Evolutionary conservation across 2,329 filamentous ascomycete genomes (phyloP).

Genomic region (Stromatinia cepivora): DNA sequence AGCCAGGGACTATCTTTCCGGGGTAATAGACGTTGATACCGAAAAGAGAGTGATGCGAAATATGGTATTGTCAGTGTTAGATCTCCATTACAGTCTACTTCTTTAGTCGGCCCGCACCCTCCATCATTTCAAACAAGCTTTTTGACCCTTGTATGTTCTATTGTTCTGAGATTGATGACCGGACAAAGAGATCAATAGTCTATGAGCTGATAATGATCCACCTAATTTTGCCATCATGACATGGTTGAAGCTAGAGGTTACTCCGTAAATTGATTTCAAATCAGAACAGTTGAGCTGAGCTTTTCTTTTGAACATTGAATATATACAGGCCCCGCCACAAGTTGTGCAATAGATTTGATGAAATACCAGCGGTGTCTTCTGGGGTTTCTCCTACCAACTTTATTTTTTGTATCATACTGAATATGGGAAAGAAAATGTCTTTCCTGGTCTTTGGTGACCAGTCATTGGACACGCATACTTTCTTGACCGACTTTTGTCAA

Average conservation of each 20-base stretch:
- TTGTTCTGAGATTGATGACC: conserved; percentile 22
- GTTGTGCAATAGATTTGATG: conserved; percentile 18
- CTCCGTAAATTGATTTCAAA: conserved; percentile 25
- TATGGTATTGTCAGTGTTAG: conserved; percentile 14
- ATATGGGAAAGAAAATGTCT: conserved; percentile 44
- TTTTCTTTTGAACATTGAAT: conserved; percentile 3
- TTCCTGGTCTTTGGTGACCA: conserved; percentile 71
- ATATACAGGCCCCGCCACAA: conserved; percentile 4
- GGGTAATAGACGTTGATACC: conserved; percentile 17
- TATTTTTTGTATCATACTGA: conserved; percentile 19
- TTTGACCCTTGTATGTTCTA: conserved; percentile 21
- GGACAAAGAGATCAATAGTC: conserved; percentile 22
- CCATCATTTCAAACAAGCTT: conserved; percentile 21
- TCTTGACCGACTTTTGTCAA: conserved; percentile 57
- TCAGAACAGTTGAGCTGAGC: conserved; percentile 19
- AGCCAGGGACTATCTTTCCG: conserved; percentile 1
- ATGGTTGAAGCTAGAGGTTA: conserved; percentile 20
- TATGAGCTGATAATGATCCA: conserved; percentile 22
- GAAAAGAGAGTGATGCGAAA: conserved; percentile 14
- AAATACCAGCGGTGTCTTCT: conserved; percentile 17
- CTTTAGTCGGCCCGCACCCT: conserved; percentile 15
- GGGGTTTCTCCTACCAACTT: conserved; percentile 12
- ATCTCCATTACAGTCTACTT: neutral
- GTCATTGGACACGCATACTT: conserved; percentile 65
- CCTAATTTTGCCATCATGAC: conserved; percentile 19